Evolutionary conservation across 257 asterid genomes (phyloP).

Genomic region (Solanum raphanifolium): DNA sequence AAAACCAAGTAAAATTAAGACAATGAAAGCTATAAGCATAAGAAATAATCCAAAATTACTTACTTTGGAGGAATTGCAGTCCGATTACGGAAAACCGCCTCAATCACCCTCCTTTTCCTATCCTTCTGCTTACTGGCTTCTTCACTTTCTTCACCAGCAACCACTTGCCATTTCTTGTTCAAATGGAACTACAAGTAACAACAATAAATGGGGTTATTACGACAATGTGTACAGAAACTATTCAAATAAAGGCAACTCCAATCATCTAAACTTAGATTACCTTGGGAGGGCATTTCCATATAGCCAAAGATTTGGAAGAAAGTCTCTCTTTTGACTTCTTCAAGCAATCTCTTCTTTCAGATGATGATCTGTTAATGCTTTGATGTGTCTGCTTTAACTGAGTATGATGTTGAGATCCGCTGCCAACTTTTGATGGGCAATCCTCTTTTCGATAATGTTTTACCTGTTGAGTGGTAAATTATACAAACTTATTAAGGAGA

Average conservation of each 20-base stretch:
- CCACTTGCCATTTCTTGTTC: conserved; percentile 22
- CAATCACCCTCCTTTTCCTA: conserved; percentile 6
- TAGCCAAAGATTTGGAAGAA: conserved; percentile 2
- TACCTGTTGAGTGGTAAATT: neutral
- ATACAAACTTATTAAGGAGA: neutral
- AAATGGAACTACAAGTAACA: conserved; percentile 17
- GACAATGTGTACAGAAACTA: neutral
- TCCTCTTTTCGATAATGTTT: neutral
- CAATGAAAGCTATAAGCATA: neutral
- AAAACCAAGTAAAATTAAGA: conserved; percentile 1
- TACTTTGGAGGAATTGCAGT: conserved; percentile 34
- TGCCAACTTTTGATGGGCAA: conserved; percentile 4
- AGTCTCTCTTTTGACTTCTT: neutral
- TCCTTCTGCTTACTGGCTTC: conserved; percentile 11
- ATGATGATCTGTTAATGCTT: too few relatives aligned
- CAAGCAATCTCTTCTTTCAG: too few relatives aligned
- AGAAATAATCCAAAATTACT: neutral
- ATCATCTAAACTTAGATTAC: conserved; percentile 3
- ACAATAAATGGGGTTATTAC: neutral
- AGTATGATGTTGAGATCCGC: too few relatives aligned
- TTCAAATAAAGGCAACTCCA: neutral
- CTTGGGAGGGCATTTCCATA: conserved; percentile 19
- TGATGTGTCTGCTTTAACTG: neutral
- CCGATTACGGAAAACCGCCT: conserved; percentile 12
- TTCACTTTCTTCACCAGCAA: conserved; percentile 45